Conservation (phyloP, 345 rosid species). For the Eucalyptus victrix region DNA sequence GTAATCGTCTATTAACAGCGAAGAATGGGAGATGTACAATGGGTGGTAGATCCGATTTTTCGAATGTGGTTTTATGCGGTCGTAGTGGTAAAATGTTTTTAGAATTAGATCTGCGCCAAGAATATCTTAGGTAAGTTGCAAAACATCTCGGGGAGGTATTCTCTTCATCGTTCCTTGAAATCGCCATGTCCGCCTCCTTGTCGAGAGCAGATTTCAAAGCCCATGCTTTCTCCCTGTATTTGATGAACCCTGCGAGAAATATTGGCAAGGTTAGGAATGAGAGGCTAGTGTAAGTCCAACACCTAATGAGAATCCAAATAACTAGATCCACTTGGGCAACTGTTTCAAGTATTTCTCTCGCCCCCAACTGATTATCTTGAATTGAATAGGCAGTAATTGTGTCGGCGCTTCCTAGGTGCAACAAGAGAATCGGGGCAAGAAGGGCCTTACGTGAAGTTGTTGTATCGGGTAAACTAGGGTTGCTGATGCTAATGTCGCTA, state of each 20-base stretch:
- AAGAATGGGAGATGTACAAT: too few relatives aligned
- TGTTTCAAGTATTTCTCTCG: conserved; percentile 15
- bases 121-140: not conserved
- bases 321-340: conserved; percentile 4
- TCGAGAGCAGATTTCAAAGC: not conserved
- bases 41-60: too few relatives aligned
- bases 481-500: not conserved
- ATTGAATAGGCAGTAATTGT: conserved; percentile 28
- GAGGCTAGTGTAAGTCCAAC: not conserved
- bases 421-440: conserved; percentile 22
- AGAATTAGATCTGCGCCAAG: not conserved
- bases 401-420: conserved; percentile 33
- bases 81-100: too few relatives aligned
- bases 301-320: not conserved
- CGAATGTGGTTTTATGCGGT: too few relatives aligned
- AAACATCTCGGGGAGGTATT: not conserved
- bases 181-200: not conserved
- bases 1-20: too few relatives aligned
- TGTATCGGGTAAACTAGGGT: not conserved
- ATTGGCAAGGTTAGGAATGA: not conserved
- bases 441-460: not conserved
- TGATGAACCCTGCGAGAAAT: not conserved
- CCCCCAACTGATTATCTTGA: conserved; percentile 24
- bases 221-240: not conserved
- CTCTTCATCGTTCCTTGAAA: not conserved